Conservation (phyloP, 768 basidiomycete genomes). For the Boletellus sp. region DNA sequence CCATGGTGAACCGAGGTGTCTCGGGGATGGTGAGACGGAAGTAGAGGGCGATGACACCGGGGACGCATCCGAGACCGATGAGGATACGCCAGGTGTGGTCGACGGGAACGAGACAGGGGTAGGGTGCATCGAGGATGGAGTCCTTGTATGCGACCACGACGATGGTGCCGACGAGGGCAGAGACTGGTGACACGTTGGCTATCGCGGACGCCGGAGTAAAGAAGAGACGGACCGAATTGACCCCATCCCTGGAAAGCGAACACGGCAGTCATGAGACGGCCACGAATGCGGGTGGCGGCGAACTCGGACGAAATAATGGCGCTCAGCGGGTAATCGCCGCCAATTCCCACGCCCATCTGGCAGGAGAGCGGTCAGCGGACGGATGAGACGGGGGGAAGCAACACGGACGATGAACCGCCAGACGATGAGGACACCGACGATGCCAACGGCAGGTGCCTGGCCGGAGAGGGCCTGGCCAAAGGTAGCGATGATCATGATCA, state of each 20-base stretch:
- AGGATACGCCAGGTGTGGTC: constrained; percentile 85
- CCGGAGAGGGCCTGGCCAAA: constrained; percentile 80
- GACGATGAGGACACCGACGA: constrained; percentile 73
- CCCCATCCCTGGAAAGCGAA: constrained; percentile 90
- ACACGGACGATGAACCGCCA: constrained; percentile 72
- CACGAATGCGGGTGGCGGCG: constrained; percentile 69
- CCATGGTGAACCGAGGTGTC: constrained; percentile 90
- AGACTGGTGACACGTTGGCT: constrained; percentile 36
- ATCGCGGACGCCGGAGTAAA: background rate
- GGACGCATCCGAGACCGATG: constrained; percentile 84
- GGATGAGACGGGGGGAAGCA: background rate
- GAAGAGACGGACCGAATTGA: constrained; percentile 54
- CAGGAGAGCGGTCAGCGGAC: background rate
- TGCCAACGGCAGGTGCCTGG: constrained; percentile 57
- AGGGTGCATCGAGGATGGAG: constrained; percentile 43
- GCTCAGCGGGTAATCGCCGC: constrained; percentile 83
- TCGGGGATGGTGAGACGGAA: constrained; percentile 93
- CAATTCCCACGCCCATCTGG: constrained; percentile 78
- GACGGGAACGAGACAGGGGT: constrained; percentile 43
- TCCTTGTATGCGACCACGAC: constrained; percentile 66
- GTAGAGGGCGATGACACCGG: constrained; percentile 77
- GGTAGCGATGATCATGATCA: constrained; percentile 78
- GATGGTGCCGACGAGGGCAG: constrained; percentile 64
- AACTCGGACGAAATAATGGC: constrained; percentile 91
- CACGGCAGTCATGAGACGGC: constrained; percentile 86